Evolutionary conservation across 192 early-diverging fungal species (phyloP).

Genomic region (Podila minutissima): DNA sequence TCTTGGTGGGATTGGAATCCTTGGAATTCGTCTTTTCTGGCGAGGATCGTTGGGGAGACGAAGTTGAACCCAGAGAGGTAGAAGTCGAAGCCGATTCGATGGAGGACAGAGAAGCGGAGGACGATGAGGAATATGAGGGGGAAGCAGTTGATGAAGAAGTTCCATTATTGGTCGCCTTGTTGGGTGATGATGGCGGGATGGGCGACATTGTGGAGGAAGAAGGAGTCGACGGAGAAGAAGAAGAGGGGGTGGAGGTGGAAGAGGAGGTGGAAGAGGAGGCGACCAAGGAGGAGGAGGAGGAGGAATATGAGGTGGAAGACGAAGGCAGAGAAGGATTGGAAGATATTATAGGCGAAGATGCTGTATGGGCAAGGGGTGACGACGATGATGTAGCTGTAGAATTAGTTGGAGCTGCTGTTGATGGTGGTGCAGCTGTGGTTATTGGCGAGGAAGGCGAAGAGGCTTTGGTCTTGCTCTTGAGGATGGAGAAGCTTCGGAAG

Average conservation of each 20-base stretch:
- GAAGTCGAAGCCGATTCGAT: background rate
- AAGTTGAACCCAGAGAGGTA: background rate
- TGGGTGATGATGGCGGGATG: background rate
- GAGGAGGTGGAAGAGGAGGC: background rate
- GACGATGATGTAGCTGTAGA: background rate
- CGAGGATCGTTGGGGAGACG: background rate
- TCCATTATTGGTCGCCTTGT: background rate
- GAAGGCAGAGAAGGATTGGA: background rate
- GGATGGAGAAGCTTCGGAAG: slow-evolving; percentile 1
- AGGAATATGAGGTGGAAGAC: background rate
- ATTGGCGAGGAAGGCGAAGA: background rate
- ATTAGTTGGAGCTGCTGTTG: background rate
- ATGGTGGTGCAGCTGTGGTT: background rate
- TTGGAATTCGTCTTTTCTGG: background rate
- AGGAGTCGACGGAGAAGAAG: background rate
- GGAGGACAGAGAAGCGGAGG: background rate
- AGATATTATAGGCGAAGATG: background rate
- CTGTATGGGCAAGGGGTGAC: background rate
- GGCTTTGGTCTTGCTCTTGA: background rate
- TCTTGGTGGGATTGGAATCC: background rate
- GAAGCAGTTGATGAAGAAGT: background rate
- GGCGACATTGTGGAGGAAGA: background rate
- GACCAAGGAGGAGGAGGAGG: background rate
- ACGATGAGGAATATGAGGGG: background rate
- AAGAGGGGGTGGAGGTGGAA: background rate